These are phyloP conservation scores for Jackrogersella minutella DNA, from an alignment of 495 filamentous ascomycete genomes.

Conservation along the genomic window DNA sequence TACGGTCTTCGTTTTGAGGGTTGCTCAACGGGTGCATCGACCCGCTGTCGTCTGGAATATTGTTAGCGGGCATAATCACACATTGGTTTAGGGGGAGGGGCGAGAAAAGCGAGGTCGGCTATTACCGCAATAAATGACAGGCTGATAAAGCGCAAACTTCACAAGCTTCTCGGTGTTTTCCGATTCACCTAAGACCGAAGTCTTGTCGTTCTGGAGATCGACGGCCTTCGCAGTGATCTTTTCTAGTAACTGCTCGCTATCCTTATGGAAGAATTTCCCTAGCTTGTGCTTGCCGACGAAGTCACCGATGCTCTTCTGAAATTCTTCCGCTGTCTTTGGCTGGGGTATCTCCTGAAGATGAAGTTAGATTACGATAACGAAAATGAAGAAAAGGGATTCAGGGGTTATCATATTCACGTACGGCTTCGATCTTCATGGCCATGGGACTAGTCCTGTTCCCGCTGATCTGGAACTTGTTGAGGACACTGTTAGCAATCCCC, in stretches of 20 bases:
- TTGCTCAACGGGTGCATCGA: slow-evolving; percentile 28
- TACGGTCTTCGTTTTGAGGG: slow-evolving; percentile 16
- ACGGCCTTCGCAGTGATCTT: slow-evolving; percentile 23
- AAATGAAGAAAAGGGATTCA: background rate
- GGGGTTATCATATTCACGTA: background rate
- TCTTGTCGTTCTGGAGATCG: slow-evolving; percentile 20
- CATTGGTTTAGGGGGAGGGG: background rate
- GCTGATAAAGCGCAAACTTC: slow-evolving; percentile 32
- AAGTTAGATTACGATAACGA: background rate
- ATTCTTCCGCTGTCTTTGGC: slow-evolving; percentile 27
- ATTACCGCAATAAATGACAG: slow-evolving; percentile 36
- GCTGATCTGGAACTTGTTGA: slow-evolving; percentile 25
- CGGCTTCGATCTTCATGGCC: slow-evolving; percentile 2
- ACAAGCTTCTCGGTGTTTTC: slow-evolving; percentile 24
- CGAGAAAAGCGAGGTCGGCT: background rate
- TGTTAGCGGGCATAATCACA: background rate
- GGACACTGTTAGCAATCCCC: slow-evolving; percentile 6
- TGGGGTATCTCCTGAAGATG: slow-evolving; percentile 1
- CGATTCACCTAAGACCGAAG: slow-evolving; percentile 8
- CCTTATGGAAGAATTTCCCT: slow-evolving; percentile 22
- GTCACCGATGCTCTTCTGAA: slow-evolving; percentile 24
- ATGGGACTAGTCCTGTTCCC: background rate
- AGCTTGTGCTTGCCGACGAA: slow-evolving; percentile 25
- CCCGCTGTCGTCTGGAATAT: slow-evolving; percentile 27
- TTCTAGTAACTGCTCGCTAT: slow-evolving; percentile 16